Evolutionary conservation across 139 green algal genomes (phyloP), one percentile per base, ranked within the genome.

Genomic region (Closterium sp.): DNA sequence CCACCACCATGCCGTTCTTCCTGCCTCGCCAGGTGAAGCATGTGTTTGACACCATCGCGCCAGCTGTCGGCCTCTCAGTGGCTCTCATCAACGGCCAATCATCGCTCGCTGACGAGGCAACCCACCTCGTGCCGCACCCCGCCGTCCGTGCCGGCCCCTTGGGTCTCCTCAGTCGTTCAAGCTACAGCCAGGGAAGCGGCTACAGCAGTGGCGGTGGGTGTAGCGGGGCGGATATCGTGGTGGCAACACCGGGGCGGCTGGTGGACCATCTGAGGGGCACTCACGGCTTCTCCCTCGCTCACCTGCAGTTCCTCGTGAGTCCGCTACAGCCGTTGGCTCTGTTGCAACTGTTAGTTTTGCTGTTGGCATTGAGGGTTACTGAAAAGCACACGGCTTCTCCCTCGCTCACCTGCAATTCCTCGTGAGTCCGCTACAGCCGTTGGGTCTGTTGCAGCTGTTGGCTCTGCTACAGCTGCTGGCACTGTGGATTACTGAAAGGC

Each of bases 231-330:
- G 97, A 95, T 28, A 89, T 99, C 22, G 90, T 99, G 89, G 96
- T 97, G 90, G 97, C 97, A 50, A 99, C 97, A 0, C 97, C 97
- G 0, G 97, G 97, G 2, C 93, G 98, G 10, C 96, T 99, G 86
- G 94, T 99, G 93, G 97, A 99, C 96, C 98, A 99, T 94, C 94
- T 99, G 90, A 89, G 97, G 88, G 97, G 97, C 90, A 99, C 97
- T 0, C 32, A 90, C 7, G 90, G 95, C 24, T 98, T 99, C 94
- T n/a, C 85, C 92, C 45, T 94, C 24, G 86, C 94, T 84, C 87
- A 96, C 31, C 95, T 99, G 89, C 88, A 92, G 27, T 99, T 96
- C 96, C 95, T 99, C 31, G 96, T 99, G 86, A 79, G 62, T 79
- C 62, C 17, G 17, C 62, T 70, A 70, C 50, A 70, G 50, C 50